Conservation (phyloP, 2,329 filamentous ascomycete genomes). For the Trichocomaceae sp. region DNA sequence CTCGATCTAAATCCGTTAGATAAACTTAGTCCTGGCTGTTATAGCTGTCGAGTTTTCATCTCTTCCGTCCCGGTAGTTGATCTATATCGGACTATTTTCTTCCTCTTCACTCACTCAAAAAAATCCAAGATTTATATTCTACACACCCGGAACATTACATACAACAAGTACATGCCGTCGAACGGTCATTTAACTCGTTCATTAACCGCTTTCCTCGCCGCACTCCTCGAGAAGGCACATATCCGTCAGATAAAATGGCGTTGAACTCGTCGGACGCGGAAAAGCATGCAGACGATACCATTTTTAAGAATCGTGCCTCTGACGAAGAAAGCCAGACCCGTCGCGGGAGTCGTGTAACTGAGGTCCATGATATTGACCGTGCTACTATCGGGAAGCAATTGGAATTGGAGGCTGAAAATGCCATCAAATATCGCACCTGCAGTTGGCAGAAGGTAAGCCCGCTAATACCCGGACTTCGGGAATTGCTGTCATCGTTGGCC, state of each 20-base stretch:
- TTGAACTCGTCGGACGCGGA: slow-evolving; percentile 20
- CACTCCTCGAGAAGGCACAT: slow-evolving; percentile 28
- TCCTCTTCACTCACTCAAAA: not conserved
- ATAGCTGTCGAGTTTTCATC: not conserved
- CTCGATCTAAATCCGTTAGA: not conserved
- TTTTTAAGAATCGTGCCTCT: slow-evolving; percentile 17
- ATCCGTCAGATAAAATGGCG: slow-evolving; percentile 37
- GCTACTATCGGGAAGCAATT: slow-evolving; percentile 60
- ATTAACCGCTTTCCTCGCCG: slow-evolving; percentile 22
- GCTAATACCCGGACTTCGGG: not conserved
- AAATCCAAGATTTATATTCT: not conserved
- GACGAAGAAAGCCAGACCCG: slow-evolving; percentile 24
- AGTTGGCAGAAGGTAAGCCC: slow-evolving; percentile 74
- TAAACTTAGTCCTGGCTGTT: not conserved
- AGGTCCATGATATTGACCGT: slow-evolving; percentile 32
- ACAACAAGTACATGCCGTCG: slow-evolving; percentile 28
- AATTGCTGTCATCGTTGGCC: slow-evolving; percentile 6
- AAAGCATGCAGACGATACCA: slow-evolving; percentile 11
- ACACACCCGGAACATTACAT: not conserved
- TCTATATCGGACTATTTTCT: not conserved
- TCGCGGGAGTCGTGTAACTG: slow-evolving; percentile 16
- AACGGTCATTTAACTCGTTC: slow-evolving; percentile 20
- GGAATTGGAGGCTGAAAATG: slow-evolving; percentile 66
- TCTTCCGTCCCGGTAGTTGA: not conserved
- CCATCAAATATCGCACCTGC: slow-evolving; percentile 88